Base-by-base conservation (phyloP, 441 rosid genomes). In the Mallotus repandus region DNA sequence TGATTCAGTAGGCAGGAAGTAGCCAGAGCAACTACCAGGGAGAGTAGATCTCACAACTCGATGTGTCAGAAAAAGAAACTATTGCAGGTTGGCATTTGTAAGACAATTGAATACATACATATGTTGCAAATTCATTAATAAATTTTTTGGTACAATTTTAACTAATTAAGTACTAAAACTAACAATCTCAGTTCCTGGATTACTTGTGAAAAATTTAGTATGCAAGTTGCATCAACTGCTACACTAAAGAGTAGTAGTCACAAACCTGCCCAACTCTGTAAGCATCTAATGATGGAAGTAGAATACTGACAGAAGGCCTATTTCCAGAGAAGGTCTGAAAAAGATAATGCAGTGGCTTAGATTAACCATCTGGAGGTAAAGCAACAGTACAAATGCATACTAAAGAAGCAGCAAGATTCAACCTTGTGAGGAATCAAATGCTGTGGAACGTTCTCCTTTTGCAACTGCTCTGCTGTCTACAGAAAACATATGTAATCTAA, bases 351-450 rank as follows among this genome's bases (percentile, higher is more conserved):
- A 50, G 50, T 52, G 19, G 55, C 66, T 71, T 74, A 72, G 73
- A 49, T 7, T 72, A 53, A 63, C 69, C n/a, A 64, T 73, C 63
- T 22, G n/a, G 22, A 18, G 9, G 46, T 38, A 64, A 53, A 75
- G 43, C 50, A 58, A 68, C 22, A 52, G 25, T 70, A 35, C 59
- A 14, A 16, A n/a, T 18, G 56, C 56, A 54, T 6, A 5, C 35
- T 29, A 62, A 43, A 78, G 75, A 57, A 56, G 72, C 63, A 69
- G 63, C 72, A 66, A 53, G 54, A 53, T 62, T 81, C 76, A 12
- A 95, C 99, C 99, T 93, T 95, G 81, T 95, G 98, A 78, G 98
- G 90, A 81, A 95, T 78, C 63, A 95, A 95, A 79, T 91, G 86
- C 52, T 73, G 88, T 21, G 86, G 63, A 73, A 91, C 90, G 69